Evolutionary conservation across 2,329 filamentous ascomycete species (phyloP).

Genomic region (Acrocalymma vagum): DNA sequence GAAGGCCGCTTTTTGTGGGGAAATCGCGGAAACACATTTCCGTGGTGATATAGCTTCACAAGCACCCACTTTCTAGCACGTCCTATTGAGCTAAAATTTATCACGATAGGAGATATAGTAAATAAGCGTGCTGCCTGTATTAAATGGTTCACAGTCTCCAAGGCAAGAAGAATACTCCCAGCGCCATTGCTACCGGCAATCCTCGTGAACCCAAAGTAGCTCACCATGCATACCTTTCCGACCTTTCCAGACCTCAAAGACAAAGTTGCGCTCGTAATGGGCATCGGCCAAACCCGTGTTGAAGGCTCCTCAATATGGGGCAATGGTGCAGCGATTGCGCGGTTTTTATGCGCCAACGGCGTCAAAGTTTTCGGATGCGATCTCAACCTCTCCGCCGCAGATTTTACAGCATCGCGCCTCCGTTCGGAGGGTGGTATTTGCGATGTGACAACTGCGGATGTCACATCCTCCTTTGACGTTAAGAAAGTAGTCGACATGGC

Average conservation of each 20-base stretch:
- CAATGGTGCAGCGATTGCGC: conserved; percentile 17
- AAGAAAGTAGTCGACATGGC: conserved; percentile 7
- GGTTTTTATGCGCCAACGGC: conserved; percentile 10
- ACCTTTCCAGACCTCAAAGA: conserved; percentile 15
- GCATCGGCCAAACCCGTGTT: conserved; percentile 15
- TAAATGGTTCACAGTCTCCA: too few species aligned
- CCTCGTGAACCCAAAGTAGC: too few species aligned
- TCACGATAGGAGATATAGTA: too few species aligned
- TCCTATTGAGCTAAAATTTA: too few species aligned
- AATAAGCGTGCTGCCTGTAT: too few species aligned
- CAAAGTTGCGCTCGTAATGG: conserved; percentile 21
- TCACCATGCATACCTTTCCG: too few species aligned
- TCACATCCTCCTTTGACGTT: conserved; percentile 9
- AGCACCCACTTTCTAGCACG: too few species aligned
- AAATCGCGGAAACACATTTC: too few species aligned
- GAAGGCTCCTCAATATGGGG: conserved; percentile 14
- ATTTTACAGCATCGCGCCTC: conserved; percentile 6
- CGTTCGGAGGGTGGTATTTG: conserved; percentile 6
- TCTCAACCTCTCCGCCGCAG: conserved; percentile 9
- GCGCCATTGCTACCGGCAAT: too few species aligned
- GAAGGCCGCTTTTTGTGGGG: too few species aligned
- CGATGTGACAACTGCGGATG: conserved; percentile 14
- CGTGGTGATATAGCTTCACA: too few species aligned
- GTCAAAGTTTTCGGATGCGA: conserved; percentile 21
- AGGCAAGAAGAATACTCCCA: too few species aligned